Percentiles rank a stretch among this genome's conserved stretches.
Conservation (phyloP, 2,329 filamentous ascomycete genomes). For the Apiospora pterosperma region DNA sequence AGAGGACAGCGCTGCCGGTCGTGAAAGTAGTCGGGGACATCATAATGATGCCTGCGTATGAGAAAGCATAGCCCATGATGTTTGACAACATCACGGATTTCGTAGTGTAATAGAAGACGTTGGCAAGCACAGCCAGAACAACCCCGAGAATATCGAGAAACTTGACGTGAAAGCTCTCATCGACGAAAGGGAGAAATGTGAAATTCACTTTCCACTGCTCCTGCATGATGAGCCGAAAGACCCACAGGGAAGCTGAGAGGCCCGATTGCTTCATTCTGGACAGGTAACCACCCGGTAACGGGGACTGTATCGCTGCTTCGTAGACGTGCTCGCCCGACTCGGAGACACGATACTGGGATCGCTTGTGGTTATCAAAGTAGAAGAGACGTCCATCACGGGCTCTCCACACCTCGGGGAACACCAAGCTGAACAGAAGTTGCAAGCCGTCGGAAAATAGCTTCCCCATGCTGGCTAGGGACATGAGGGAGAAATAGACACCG, state of each 20-base stretch:
- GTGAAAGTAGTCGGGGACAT: slow-evolving; percentile 86
- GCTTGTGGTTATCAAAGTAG: slow-evolving; percentile 38
- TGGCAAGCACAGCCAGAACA: slow-evolving; percentile 49
- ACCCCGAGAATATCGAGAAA: slow-evolving; percentile 56
- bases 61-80: slow-evolving; percentile 81
- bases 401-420: slow-evolving; percentile 72
- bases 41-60: slow-evolving; percentile 75
- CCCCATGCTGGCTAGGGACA: slow-evolving; percentile 74
- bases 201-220: slow-evolving; percentile 50
- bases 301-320: slow-evolving; percentile 30
- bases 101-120: slow-evolving; percentile 66
- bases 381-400: slow-evolving; percentile 39
- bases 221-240: slow-evolving; percentile 45
- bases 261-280: slow-evolving; percentile 28
- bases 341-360: slow-evolving; percentile 32
- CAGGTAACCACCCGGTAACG: slow-evolving; percentile 35
- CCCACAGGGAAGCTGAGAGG: slow-evolving; percentile 38
- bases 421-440: slow-evolving; percentile 59
- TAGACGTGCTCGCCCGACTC: slow-evolving; percentile 21
- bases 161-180: slow-evolving; percentile 47
- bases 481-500: slow-evolving; percentile 76
- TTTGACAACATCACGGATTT: slow-evolving; percentile 65
- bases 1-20: slow-evolving; percentile 74
- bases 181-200: slow-evolving; percentile 47
- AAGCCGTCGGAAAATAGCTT: slow-evolving; percentile 71